phyloP scores from a whole-genome alignment of 306 rosid genomes.

The Prunus dulcis region DNA sequence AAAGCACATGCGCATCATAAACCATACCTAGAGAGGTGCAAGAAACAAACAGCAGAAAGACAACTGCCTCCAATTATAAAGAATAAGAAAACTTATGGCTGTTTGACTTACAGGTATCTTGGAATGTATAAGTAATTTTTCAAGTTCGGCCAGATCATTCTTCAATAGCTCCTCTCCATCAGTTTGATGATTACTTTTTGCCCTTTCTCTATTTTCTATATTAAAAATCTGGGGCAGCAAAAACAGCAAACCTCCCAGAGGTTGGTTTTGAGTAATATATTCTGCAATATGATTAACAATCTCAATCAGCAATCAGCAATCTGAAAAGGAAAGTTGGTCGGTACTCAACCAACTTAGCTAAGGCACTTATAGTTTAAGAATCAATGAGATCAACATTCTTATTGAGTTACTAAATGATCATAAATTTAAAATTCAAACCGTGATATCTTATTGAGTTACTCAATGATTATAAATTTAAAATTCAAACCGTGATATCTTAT shows the following conservation, averaged over 20 bases:
- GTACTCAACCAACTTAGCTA: background rate
- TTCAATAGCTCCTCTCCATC: conserved; percentile 40
- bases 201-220: conserved; percentile 39
- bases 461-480: background rate
- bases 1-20: background rate
- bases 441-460: background rate
- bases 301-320: conserved; percentile 4
- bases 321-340: background rate
- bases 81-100: conserved; percentile 1
- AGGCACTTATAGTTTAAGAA: background rate
- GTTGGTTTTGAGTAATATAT: conserved; percentile 69
- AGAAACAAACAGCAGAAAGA: conserved; percentile 7
- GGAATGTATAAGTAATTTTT: conserved; percentile 70
- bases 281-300: conserved; percentile 50
- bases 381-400: background rate
- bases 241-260: conserved; percentile 84
- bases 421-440: background rate
- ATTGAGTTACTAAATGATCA: background rate
- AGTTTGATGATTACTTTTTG: conserved; percentile 32
- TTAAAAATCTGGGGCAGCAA: conserved; percentile 75
- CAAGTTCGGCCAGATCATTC: conserved; percentile 61
- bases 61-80: background rate
- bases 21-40: conserved; percentile 3
- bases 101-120: conserved; percentile 82
- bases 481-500: background rate